Percentiles rank a stretch among this genome's conserved stretches.
phyloP scores from a whole-genome alignment of 139 green algal species.

The Volvox reticuliferus region DNA sequence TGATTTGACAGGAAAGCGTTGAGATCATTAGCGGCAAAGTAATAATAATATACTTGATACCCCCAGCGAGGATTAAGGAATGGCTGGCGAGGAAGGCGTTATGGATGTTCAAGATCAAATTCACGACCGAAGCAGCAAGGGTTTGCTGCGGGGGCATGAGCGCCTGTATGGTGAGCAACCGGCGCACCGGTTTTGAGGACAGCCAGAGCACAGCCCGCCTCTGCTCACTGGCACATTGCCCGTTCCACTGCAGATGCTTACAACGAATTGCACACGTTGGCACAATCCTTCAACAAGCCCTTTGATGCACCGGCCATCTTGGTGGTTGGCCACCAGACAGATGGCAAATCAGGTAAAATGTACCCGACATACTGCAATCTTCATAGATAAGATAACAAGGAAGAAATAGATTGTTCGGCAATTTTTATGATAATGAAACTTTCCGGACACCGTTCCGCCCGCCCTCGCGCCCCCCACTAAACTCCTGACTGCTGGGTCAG shows the following conservation, averaged over 20 bases:
- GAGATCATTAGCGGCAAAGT: too few species aligned
- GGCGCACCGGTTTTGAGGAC: background rate
- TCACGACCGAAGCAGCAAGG: background rate
- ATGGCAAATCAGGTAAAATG: conserved; percentile 89
- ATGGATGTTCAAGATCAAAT: conserved; percentile 11
- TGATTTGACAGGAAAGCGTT: too few species aligned
- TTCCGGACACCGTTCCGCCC: too few species aligned
- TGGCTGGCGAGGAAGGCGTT: background rate
- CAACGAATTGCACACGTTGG: conserved; percentile 91
- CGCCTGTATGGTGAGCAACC: conserved; percentile 20
- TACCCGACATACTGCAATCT: too few species aligned
- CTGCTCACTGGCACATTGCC: background rate
- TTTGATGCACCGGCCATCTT: conserved; percentile 97
- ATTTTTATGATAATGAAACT: too few species aligned
- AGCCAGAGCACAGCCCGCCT: too few species aligned
- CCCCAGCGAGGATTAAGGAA: background rate
- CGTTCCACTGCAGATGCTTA: conserved; percentile 80
- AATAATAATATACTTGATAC: background rate
- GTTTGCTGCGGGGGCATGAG: conserved; percentile 22
- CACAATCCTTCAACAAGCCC: conserved; percentile 95
- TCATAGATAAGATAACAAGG: too few species aligned
- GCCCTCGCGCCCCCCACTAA: background rate
- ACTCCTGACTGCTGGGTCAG: conserved; percentile 58
- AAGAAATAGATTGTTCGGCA: too few species aligned
- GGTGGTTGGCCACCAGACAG: conserved; percentile 97